Percentiles rank a stretch among this genome's conserved stretches.
Evolutionary conservation across 768 basidiomycete genomes (phyloP).

Genomic region (Astraeus odoratus): DNA sequence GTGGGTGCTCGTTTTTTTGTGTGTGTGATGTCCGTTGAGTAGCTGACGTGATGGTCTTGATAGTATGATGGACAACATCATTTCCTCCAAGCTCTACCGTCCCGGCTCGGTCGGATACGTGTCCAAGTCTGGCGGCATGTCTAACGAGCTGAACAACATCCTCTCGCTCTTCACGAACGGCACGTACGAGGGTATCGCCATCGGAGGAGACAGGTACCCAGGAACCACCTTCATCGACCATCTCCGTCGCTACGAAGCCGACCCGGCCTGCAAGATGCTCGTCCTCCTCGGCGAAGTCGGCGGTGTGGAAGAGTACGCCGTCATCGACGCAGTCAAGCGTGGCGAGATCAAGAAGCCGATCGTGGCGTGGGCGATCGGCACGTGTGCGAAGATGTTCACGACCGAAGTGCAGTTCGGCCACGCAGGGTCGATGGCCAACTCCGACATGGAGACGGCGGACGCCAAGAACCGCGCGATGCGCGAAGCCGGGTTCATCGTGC

Average conservation of each 20-base stretch:
- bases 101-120: constrained; percentile 97
- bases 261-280: constrained; percentile 98
- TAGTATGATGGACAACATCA: constrained; percentile 99
- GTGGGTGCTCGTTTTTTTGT: constrained; percentile 39
- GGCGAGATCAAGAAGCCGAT: constrained; percentile 97
- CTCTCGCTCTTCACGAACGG: constrained; percentile 94
- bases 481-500: constrained; percentile 92
- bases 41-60: constrained; percentile 6
- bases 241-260: constrained; percentile 92
- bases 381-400: constrained; percentile 99
- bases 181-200: constrained; percentile 99
- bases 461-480: constrained; percentile 97
- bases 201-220: constrained; percentile 98
- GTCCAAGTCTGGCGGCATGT: constrained; percentile 99
- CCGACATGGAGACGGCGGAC: constrained; percentile 94
- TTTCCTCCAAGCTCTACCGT: constrained; percentile 96
- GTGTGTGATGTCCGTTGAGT: not conserved
- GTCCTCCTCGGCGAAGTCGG: constrained; percentile 98
- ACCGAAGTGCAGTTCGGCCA: constrained; percentile 99
- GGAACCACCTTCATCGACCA: constrained; percentile 99
- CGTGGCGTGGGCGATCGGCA: constrained; percentile 99
- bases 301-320: constrained; percentile 97
- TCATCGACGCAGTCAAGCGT: constrained; percentile 93
- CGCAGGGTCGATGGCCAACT: constrained; percentile 97
- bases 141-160: constrained; percentile 99